Conservation (phyloP, 2,329 filamentous ascomycete genomes). For the Aspergillus puulaauensis region DNA sequence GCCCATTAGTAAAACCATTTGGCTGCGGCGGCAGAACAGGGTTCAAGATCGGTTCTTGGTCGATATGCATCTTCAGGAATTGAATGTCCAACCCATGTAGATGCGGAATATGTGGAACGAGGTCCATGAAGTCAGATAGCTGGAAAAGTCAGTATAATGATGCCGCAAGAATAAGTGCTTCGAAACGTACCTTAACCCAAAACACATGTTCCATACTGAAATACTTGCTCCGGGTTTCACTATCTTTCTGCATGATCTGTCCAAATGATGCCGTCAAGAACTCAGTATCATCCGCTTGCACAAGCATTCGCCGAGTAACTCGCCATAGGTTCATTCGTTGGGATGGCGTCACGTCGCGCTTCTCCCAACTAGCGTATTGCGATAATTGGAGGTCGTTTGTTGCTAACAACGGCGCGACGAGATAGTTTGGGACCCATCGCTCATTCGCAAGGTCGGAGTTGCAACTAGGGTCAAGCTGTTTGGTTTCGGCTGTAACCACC, state of each 20-base stretch:
- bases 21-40: conserved; percentile 21
- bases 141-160: conserved; percentile 16
- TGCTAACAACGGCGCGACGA: conserved; percentile 49
- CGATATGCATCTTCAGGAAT: conserved; percentile 42
- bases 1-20: conserved; percentile 31
- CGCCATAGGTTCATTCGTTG: conserved; percentile 50
- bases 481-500: conserved; percentile 44
- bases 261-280: conserved; percentile 37
- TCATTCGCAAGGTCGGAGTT: conserved; percentile 39
- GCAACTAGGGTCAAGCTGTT: conserved; percentile 43
- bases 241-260: conserved; percentile 42
- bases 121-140: conserved; percentile 52
- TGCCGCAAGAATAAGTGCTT: neutral
- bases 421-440: conserved; percentile 50
- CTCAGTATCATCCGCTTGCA: conserved; percentile 42
- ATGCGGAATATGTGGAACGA: conserved; percentile 49
- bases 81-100: conserved; percentile 43
- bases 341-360: conserved; percentile 41
- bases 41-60: conserved; percentile 32
- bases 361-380: conserved; percentile 50
- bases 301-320: conserved; percentile 46
- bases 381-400: conserved; percentile 51
- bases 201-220: conserved; percentile 51
- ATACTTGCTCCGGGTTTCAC: conserved; percentile 48
- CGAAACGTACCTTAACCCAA: conserved; percentile 47